Conservation (phyloP, 257 asterid species). For the Ballota nigra region DNA sequence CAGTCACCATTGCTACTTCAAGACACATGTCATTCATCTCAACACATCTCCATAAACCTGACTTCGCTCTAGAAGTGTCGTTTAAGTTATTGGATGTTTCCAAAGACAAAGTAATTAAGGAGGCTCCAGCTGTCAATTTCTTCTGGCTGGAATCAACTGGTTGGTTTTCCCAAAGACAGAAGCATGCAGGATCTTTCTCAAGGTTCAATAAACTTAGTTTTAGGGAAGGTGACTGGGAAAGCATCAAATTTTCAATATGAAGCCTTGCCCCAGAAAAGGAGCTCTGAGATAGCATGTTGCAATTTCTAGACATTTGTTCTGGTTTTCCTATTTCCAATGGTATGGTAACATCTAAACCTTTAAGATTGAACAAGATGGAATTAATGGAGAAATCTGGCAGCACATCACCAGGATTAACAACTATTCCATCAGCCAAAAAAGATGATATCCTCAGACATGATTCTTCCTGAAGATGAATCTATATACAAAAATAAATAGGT, state of each 20-base stretch:
- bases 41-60: conserved; percentile 76
- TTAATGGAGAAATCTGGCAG: conserved; percentile 74
- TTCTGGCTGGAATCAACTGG: conserved; percentile 95
- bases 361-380: conserved; percentile 53
- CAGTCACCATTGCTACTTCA: conserved; percentile 96
- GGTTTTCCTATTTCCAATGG: conserved; percentile 58
- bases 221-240: conserved; percentile 79
- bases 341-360: conserved; percentile 69
- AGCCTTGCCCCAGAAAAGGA: conserved; percentile 89
- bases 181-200: conserved; percentile 92
- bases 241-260: conserved; percentile 65
- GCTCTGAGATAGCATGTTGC: conserved; percentile 39
- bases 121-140: conserved; percentile 67
- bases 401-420: conserved; percentile 60
- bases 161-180: conserved; percentile 90
- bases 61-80: conserved; percentile 31
- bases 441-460: conserved; percentile 94
- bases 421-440: conserved; percentile 90
- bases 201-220: conserved; percentile 65
- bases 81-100: conserved; percentile 47
- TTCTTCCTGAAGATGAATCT: conserved; percentile 97
- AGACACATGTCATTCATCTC: conserved; percentile 71
- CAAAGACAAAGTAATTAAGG: conserved; percentile 71
- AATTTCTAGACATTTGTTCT: conserved; percentile 34
- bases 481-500: conserved; percentile 28